Conservation (phyloP, 805 yeast species). For the Candida golubevii region DNA sequence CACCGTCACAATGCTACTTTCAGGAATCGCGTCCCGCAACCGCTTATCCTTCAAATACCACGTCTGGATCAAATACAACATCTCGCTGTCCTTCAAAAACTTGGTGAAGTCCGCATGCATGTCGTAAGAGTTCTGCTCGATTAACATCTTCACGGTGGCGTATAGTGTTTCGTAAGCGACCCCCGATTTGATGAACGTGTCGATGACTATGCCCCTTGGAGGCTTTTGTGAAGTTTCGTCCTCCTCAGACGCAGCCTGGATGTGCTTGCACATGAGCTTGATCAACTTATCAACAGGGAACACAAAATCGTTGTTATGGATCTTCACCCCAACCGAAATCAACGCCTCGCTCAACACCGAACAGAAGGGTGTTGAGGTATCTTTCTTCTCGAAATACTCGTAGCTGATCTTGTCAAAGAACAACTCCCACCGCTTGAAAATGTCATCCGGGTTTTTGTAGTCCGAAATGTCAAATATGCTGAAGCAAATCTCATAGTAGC, state of each 20-base stretch:
- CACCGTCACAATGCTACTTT: conserved; percentile 42
- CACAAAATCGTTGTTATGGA: conserved; percentile 66
- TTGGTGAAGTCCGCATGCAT: conserved; percentile 36
- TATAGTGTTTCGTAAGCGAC: conserved; percentile 62
- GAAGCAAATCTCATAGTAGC: conserved; percentile 79
- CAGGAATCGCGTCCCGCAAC: conserved; percentile 52
- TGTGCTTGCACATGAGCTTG: conserved; percentile 57
- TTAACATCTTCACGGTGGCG: conserved; percentile 55
- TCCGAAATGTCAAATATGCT: conserved; percentile 79
- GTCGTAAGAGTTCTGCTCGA: conserved; percentile 56
- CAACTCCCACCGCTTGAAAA: conserved; percentile 74
- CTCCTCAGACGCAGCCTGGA: conserved; percentile 29
- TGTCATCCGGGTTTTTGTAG: conserved; percentile 78
- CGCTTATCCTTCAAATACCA: conserved; percentile 68
- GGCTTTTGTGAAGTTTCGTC: conserved; percentile 25
- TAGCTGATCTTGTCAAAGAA: conserved; percentile 51
- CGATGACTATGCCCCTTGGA: conserved; percentile 54
- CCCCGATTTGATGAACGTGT: conserved; percentile 61
- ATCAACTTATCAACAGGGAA: conserved; percentile 74
- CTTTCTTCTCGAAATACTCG: conserved; percentile 23
- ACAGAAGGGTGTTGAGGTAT: conserved; percentile 32
- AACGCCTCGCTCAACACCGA: conserved; percentile 36
- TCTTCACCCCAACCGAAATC: conserved; percentile 54
- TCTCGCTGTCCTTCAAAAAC: conserved; percentile 44
- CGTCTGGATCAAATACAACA: conserved; percentile 56